Conservation (phyloP, 352 stramenopile genomes). For the Pythium monospermum region DNA sequence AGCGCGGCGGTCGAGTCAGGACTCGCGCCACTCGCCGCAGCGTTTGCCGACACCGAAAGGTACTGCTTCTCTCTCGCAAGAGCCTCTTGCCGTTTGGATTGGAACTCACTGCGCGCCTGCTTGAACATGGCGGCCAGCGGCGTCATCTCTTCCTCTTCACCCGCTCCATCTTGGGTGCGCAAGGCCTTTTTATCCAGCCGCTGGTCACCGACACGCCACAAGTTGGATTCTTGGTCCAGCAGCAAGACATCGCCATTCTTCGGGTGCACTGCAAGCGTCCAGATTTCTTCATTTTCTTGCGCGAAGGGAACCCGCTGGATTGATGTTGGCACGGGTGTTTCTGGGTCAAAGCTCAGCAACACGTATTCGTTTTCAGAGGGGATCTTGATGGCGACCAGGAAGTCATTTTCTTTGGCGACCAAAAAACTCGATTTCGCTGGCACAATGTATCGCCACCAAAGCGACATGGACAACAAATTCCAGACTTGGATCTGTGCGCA, state of each 20-base stretch:
- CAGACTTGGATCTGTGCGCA: slow-evolving; percentile 61
- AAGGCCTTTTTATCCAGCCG: slow-evolving; percentile 30
- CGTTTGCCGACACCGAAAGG: too few relatives aligned
- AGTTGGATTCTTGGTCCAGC: slow-evolving; percentile 42
- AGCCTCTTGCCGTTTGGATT: slow-evolving; percentile 9
- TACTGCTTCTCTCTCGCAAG: slow-evolving; percentile 14
- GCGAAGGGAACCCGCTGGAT: slow-evolving; percentile 30
- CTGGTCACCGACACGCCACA: slow-evolving; percentile 56
- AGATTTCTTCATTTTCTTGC: slow-evolving; percentile 33
- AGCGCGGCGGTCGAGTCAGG: slow-evolving; percentile 30
- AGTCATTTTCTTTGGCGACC: slow-evolving; percentile 35
- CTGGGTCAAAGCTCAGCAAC: slow-evolving; percentile 42
- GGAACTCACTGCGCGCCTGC: slow-evolving; percentile 17
- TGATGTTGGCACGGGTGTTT: slow-evolving; percentile 40
- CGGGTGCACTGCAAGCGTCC: slow-evolving; percentile 56
- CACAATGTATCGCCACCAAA: slow-evolving; percentile 73
- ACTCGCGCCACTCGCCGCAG: too few relatives aligned
- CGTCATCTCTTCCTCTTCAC: slow-evolving; percentile 30
- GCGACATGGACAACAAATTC: slow-evolving; percentile 56
- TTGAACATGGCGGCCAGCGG: slow-evolving; percentile 32
- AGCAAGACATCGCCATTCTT: slow-evolving; percentile 55
- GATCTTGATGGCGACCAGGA: slow-evolving; percentile 46
- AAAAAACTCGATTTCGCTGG: slow-evolving; percentile 28
- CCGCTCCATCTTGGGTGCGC: slow-evolving; percentile 27
- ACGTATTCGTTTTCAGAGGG: slow-evolving; percentile 31